These are phyloP conservation scores for Evernia prunastri DNA, from an alignment of 495 filamentous ascomycete species.

Conservation along the genomic window DNA sequence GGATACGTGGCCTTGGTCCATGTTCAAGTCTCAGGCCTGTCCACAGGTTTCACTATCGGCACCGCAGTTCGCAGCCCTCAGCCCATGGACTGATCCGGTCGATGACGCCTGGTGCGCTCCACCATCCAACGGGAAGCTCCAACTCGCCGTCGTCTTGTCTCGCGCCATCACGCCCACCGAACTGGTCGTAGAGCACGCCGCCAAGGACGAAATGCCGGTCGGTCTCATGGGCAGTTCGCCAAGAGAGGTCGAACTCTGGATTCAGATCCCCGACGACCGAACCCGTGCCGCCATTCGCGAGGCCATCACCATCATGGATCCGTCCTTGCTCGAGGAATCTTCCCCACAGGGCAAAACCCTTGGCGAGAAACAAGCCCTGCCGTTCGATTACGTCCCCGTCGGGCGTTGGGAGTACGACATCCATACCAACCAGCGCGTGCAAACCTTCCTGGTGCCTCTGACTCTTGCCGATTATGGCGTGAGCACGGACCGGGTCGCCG, in stretches of 20 bases:
- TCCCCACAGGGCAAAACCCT: slow-evolving; percentile 13
- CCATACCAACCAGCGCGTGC: slow-evolving; percentile 30
- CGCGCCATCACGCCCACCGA: slow-evolving; percentile 41
- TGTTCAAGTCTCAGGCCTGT: slow-evolving; percentile 3
- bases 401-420: slow-evolving; percentile 42
- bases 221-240: slow-evolving; percentile 35
- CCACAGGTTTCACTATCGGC: neutral
- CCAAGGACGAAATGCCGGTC: slow-evolving; percentile 31
- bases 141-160: slow-evolving; percentile 36
- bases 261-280: slow-evolving; percentile 14
- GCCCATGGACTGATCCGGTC: slow-evolving; percentile 37
- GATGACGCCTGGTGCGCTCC: slow-evolving; percentile 47
- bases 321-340: slow-evolving; percentile 4
- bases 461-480: slow-evolving; percentile 32
- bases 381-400: slow-evolving; percentile 31
- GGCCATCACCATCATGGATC: neutral
- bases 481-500: slow-evolving; percentile 37
- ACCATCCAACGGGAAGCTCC: slow-evolving; percentile 34
- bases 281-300: slow-evolving; percentile 1
- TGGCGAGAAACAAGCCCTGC: slow-evolving; percentile 11
- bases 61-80: slow-evolving; percentile 27
- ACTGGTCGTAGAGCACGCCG: slow-evolving; percentile 43
- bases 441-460: slow-evolving; percentile 37
- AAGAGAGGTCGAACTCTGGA: slow-evolving; percentile 43
- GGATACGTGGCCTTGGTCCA: neutral